Evolutionary conservation across 352 stramenopile species (phyloP), one percentile per base, ranked within the genome.

Genomic region (Blastocystis sp.): DNA sequence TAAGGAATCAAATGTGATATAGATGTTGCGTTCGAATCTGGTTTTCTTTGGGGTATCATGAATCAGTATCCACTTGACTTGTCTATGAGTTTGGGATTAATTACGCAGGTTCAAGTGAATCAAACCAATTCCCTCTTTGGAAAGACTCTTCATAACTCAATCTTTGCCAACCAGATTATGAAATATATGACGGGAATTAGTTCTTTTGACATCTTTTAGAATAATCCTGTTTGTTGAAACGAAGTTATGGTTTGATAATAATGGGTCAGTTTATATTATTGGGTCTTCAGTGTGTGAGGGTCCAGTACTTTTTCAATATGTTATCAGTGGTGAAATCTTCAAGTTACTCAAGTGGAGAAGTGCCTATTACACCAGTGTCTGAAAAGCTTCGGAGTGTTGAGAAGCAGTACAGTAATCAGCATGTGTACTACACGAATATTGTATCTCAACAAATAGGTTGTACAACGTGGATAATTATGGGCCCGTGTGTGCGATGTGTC

Each of bases 101-200:
- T 84, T 68, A 53, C 59, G 4, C 73, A 84, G 51, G 54, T 66
- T 33, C 48, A 84, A 35, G 73, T 84, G 53, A 68, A 62, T 9
- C 33, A 27, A n/a, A 84, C 30, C 15, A 62, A 64, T 9, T 54
- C 48, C 17, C 24, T 84, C 5, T 66, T 84, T 48, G 54, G 73
- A 48, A 62, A 64, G 30, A 42, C 22, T 27, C 58, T 84, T 44
- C 51, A 64, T n/a, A 66, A 30, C 17, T 62, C 73, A 22, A 54
- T 53, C 19, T 84, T 84, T 69, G 73, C 73, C 15, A 84, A 84
- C 33, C 73, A 84, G 53, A 84, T 84, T 44, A 84, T 84, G 73
- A 84, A 84, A 56, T 84, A 84, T 57, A 84, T 84, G 73, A 84
- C 73, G 56, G 73, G 73, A 62, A 84, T 84, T 42, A 84, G 33